Conservation (phyloP, 2,329 filamentous ascomycete species). For the Aureobasidium melanogenum region DNA sequence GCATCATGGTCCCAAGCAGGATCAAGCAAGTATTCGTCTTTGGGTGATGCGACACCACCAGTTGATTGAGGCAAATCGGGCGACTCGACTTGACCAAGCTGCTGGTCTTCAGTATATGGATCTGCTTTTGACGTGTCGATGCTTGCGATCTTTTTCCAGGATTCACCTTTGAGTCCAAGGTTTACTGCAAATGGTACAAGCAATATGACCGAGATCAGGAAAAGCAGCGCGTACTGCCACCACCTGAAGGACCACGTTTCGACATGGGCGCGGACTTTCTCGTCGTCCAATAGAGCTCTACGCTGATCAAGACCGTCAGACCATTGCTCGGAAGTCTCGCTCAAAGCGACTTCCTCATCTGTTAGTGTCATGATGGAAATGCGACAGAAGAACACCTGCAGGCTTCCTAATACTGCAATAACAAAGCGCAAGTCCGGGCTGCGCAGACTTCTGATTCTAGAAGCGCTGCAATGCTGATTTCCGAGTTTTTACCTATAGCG, state of each 20-base stretch:
- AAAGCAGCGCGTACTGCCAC: conserved; percentile 13
- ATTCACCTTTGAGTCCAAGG: background rate
- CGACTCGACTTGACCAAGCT: background rate
- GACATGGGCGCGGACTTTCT: conserved; percentile 13
- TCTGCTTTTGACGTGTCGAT: background rate
- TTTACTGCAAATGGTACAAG: conserved; percentile 13
- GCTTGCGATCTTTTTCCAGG: background rate
- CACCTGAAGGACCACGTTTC: conserved; percentile 9
- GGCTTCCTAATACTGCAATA: background rate
- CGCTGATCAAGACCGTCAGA: conserved; percentile 13
- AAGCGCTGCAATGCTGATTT: background rate
- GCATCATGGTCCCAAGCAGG: conserved; percentile 47
- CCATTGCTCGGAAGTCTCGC: background rate
- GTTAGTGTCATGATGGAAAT: background rate
- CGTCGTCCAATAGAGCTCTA: conserved; percentile 16
- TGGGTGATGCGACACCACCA: background rate
- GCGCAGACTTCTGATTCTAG: background rate
- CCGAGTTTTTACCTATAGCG: background rate
- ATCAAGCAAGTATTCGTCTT: conserved; percentile 48
- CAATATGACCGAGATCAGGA: conserved; percentile 7
- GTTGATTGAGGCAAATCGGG: background rate
- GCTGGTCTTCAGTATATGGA: background rate
- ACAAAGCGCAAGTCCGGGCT: background rate
- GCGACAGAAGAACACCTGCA: background rate
- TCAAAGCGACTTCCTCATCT: background rate